phyloP scores from a whole-genome alignment of 176 grass and related monocot genomes.

The Triticum dicoccoides region DNA sequence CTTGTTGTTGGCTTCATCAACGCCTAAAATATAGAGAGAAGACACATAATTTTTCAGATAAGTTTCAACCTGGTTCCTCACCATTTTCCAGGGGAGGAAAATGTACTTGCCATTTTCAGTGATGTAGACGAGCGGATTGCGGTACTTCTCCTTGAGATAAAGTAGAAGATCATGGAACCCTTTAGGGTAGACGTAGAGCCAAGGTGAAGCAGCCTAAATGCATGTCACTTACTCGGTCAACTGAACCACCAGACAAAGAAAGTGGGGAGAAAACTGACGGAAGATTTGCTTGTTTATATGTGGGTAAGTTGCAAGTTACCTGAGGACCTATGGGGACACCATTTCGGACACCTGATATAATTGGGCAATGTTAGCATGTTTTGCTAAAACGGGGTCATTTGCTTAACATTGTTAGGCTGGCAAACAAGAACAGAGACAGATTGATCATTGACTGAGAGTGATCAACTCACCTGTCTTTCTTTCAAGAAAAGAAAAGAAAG shows the following conservation, averaged over 20 bases:
- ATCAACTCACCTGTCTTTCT: background rate
- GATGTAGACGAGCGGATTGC: conserved; percentile 44
- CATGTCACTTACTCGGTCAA: background rate
- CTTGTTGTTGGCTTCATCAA: conserved; percentile 44
- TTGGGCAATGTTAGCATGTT: background rate
- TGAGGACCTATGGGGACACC: conserved; percentile 52
- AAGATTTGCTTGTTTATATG: background rate
- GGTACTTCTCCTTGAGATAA: conserved; percentile 52
- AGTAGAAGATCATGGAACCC: conserved; percentile 45
- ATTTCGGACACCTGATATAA: conserved; percentile 38
- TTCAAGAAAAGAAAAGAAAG: too few species aligned
- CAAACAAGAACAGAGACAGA: background rate
- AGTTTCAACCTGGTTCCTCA: background rate
- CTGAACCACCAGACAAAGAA: background rate
- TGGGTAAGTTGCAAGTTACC: conserved; percentile 15
- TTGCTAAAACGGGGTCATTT: too few species aligned
- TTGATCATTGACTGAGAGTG: background rate
- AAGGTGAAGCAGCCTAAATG: conserved; percentile 37
- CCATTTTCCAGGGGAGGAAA: too few species aligned
- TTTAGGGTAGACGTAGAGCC: conserved; percentile 52
- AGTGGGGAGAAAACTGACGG: background rate
- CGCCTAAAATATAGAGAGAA: background rate
- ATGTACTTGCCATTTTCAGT: conserved; percentile 51
- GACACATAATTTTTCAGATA: background rate
- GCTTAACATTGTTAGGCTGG: background rate